Evolutionary conservation across 306 rosid species (phyloP), one percentile per base, ranked within the genome.

Genomic region (Glycine soja): DNA sequence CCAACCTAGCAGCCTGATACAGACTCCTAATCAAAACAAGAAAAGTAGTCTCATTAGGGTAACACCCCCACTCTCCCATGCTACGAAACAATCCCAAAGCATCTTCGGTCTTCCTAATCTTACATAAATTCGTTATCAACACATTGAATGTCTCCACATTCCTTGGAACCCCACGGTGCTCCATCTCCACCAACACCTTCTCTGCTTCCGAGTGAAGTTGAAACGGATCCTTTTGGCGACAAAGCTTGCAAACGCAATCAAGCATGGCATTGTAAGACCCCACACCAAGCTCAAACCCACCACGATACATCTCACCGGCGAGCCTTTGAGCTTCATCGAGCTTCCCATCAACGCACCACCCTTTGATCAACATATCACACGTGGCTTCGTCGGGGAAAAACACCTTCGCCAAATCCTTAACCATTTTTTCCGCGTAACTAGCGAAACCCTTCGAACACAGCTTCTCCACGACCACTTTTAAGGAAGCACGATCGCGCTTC

Each of bases 101-200:
- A 32, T 90, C 97, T 73, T 82, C 72, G 0, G 95, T 90, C 84
- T 70, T 90, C 85, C 99, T 87, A 32, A 93, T 85, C 93, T 91
- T 95, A 77, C 97, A 95, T 77, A 95, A 61, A 62, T 91, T 90
- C 1, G 80, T 85, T 18, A 93, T 90, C 88, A 95, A 69, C 51
- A 93, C 90, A 79, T 90, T 91, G 74, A 90, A 95, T 6, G 97
- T 95, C 81, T 90, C 97, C 77, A 73, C 93, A 81, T 95, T 95
- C 84, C 94, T 85, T 0, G 99, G 97, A 75, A 91, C 83, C 50
- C 98, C 97, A 2, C 66, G 65, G 64, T 12, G 50, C 30, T 94
- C 97, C 97, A 94, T 90, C 13, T 91, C 93, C 19, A 92, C 84
- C 67, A 94, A 74, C 42, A 91, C 82, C 78, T 86, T 76, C 85